A percentile compares a stretch with the other conserved stretches of the same genome.
Conservation (phyloP, 345 rosid genomes). For the Carallia pectinifolia region DNA sequence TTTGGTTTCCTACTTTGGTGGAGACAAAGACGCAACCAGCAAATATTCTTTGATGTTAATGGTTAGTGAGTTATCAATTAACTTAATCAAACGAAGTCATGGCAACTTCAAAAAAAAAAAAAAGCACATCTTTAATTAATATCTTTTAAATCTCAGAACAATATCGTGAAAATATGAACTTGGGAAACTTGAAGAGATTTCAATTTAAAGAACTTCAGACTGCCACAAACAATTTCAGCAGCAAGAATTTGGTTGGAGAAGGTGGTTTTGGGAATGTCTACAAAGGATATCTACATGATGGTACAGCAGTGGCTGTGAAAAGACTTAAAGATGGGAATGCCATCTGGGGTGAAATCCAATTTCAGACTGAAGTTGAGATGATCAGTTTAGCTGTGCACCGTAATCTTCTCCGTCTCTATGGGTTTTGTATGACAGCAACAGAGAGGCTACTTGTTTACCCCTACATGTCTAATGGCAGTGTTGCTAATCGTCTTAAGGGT, state of each 20-base stretch:
- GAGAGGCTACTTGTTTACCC: slow-evolving; percentile 91
- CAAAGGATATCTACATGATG: slow-evolving; percentile 80
- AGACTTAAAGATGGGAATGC: slow-evolving; percentile 73
- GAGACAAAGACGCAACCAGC: slow-evolving; percentile 76
- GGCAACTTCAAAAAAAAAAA: not conserved
- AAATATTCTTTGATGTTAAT: slow-evolving; percentile 81
- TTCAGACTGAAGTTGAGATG: slow-evolving; percentile 93
- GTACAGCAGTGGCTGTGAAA: slow-evolving; percentile 75
- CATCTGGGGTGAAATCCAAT: slow-evolving; percentile 71
- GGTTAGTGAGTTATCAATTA: slow-evolving; percentile 43
- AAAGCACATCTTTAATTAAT: not conserved
- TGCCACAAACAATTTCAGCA: slow-evolving; percentile 86
- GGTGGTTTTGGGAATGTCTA: slow-evolving; percentile 96
- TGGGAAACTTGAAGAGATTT: slow-evolving; percentile 84
- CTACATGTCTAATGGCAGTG: slow-evolving; percentile 96
- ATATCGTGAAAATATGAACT: slow-evolving; percentile 58
- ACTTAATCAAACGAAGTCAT: not conserved
- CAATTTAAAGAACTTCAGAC: slow-evolving; percentile 81
- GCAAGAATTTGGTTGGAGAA: slow-evolving; percentile 80
- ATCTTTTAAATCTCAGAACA: slow-evolving; percentile 43
- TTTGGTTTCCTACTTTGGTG: slow-evolving; percentile 74
- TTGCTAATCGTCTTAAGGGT: slow-evolving; percentile 91
- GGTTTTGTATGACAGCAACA: slow-evolving; percentile 72
- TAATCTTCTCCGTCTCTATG: slow-evolving; percentile 72
- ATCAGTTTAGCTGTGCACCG: slow-evolving; percentile 94